Evolutionary conservation across 2,329 filamentous ascomycete species (phyloP).

Genomic region (Aspergillus ochraceus): DNA sequence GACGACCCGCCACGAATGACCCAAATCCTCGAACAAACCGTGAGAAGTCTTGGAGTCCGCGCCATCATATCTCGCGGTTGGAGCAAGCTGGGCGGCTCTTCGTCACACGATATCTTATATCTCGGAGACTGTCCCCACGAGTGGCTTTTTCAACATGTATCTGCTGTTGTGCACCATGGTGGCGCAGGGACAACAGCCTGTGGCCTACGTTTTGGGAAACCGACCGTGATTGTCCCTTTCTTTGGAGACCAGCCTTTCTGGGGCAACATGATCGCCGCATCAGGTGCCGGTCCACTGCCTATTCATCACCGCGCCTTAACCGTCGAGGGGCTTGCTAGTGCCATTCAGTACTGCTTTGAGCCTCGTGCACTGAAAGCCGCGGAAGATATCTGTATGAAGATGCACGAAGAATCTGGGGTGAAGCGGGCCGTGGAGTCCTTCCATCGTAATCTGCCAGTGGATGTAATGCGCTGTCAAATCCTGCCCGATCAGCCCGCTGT

Average conservation of each 20-base stretch:
- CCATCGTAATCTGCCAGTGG: slow-evolving; percentile 36
- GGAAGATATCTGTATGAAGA: slow-evolving; percentile 36
- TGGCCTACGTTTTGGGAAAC: slow-evolving; percentile 52
- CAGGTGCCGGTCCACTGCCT: slow-evolving; percentile 51
- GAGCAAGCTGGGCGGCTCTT: slow-evolving; percentile 47
- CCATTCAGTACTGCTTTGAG: slow-evolving; percentile 47
- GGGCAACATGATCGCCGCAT: slow-evolving; percentile 53
- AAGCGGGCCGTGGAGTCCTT: slow-evolving; percentile 46
- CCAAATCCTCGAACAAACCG: slow-evolving; percentile 49
- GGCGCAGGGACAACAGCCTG: slow-evolving; percentile 61
- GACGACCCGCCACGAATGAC: slow-evolving; percentile 50
- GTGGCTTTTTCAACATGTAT: slow-evolving; percentile 59
- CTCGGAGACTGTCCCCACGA: slow-evolving; percentile 59
- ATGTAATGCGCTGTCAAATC: slow-evolving; percentile 26
- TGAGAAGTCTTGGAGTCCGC: slow-evolving; percentile 48
- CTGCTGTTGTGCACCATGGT: slow-evolving; percentile 59
- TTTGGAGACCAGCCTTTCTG: slow-evolving; percentile 60
- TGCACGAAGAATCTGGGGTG: slow-evolving; percentile 45
- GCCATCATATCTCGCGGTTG: slow-evolving; percentile 58
- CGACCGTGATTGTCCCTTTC: slow-evolving; percentile 58
- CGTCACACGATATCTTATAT: slow-evolving; percentile 45
- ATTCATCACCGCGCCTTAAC: slow-evolving; percentile 50
- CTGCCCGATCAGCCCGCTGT: slow-evolving; percentile 28
- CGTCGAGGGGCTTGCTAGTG: slow-evolving; percentile 44
- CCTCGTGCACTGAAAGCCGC: slow-evolving; percentile 39